Evolutionary conservation across 306 rosid genomes (phyloP), one percentile per base, ranked within the genome.

Genomic region (Lablab purpureus): DNA sequence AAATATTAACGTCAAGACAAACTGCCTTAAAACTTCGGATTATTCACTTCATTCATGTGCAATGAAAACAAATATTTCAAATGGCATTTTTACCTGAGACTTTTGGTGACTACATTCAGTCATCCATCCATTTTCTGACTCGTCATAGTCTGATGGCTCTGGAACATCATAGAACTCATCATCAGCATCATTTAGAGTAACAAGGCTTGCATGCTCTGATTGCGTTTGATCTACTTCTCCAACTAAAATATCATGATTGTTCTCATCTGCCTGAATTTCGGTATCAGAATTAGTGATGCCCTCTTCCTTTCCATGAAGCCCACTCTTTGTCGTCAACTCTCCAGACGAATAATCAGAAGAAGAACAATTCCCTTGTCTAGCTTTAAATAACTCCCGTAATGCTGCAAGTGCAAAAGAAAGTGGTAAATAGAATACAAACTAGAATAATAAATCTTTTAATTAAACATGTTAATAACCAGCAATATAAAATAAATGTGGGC

Each of bases 111-210:
- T 80, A 77, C 83, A 80, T 77, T 86, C 91, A 69, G 89, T 80
- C 90, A 83, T 49, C 99, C 97, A 75, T 88, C 89, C 96, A 90
- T 89, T 80, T 82, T 78, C 99, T 50, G 81, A 85, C 19, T 84
- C 88, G 47, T 87, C 91, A 64, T 27, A 74, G 51, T 93, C 95
- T 30, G 87, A 59, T 76, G 96, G 92, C 56, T 93, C 99, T 37
- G 80, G 91, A 87, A 93, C 97, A 84, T 95, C 99, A 70, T 85
- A 95, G 83, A 95, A 95, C 82, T 94, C 93, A 77, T 91, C 94
- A 78, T 88, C 94, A 11, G 85, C 84, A 81, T 88, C 87, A 74
- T 83, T 88, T 76, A 85, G 74, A 79, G 86, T 34, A 74, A 80
- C 89, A 74, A 88, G 87, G 76, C 78, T 71, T n/a, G 85, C 82